Conservation (phyloP, 1,284 basidiomycete species). For the Singerocomus inundabilis region DNA sequence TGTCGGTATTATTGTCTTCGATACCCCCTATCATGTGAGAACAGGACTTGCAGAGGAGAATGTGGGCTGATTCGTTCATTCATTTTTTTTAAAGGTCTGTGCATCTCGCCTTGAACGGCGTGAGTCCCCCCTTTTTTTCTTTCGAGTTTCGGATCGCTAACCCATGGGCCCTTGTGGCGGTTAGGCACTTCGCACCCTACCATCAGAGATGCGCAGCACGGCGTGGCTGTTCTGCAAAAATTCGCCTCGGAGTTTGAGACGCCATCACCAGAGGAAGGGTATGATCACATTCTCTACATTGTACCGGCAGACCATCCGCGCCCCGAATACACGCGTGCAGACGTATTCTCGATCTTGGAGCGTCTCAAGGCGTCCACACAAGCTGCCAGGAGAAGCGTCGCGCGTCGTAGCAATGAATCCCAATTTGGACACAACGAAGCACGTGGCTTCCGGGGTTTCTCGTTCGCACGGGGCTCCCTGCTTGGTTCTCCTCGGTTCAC, state of each 20-base stretch:
- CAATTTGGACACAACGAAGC: slow-evolving; percentile 14
- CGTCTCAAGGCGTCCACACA: slow-evolving; percentile 42
- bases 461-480: slow-evolving; percentile 11
- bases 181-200: slow-evolving; percentile 69
- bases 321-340: slow-evolving; percentile 47
- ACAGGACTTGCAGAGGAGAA: slow-evolving; percentile 25
- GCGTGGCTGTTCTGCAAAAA: slow-evolving; percentile 53
- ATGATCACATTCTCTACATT: slow-evolving; percentile 56
- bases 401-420: slow-evolving; percentile 6
- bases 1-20: slow-evolving; percentile 69
- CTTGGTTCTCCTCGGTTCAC: slow-evolving; percentile 12
- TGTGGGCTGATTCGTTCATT: no score
- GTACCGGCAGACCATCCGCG: slow-evolving; percentile 49
- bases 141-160: slow-evolving; percentile 9
- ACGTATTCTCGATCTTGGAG: slow-evolving; percentile 50
- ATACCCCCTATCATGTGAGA: slow-evolving; percentile 69
- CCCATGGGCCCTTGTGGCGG: background rate
- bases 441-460: slow-evolving; percentile 26
- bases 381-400: slow-evolving; percentile 10
- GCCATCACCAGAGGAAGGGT: slow-evolving; percentile 58
- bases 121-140: slow-evolving; percentile 27
- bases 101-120: slow-evolving; percentile 20
- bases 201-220: slow-evolving; percentile 56
- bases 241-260: slow-evolving; percentile 56
- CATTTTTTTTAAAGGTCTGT: slow-evolving; percentile 10